Percentiles rank a stretch among this genome's conserved stretches.
Conservation (phyloP, 2,329 filamentous ascomycete species). For the Grosmannia huntii region DNA sequence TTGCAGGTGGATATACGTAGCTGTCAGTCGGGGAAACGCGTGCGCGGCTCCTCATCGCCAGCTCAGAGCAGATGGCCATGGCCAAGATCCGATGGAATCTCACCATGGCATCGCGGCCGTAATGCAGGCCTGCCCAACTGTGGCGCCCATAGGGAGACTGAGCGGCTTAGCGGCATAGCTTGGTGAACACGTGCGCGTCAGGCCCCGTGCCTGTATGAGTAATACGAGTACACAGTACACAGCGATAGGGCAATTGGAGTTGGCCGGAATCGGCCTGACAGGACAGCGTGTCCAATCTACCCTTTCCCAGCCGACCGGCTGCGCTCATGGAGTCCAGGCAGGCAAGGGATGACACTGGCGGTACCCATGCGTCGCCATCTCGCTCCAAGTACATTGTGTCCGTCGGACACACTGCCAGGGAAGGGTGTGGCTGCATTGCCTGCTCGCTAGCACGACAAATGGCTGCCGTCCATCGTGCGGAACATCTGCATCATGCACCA, state of each 20-base stretch:
- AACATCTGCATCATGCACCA: conserved; percentile 1
- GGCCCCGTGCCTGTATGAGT: background rate
- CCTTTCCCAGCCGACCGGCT: background rate
- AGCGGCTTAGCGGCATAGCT: background rate
- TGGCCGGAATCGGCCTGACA: background rate
- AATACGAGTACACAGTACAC: background rate
- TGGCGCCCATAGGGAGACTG: background rate
- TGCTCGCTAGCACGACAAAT: background rate
- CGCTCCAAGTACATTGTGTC: no score
- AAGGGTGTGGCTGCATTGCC: background rate
- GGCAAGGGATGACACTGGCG: background rate
- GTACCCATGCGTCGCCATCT: background rate
- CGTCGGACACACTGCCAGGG: background rate
- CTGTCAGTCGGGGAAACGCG: background rate
- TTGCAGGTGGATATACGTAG: background rate
- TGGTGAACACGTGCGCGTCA: background rate
- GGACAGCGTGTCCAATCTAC: background rate
- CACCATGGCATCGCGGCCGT: background rate
- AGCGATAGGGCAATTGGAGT: background rate
- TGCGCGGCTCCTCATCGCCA: background rate
- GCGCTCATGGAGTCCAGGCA: no score
- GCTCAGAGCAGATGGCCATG: background rate
- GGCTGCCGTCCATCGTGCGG: background rate
- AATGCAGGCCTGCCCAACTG: background rate
- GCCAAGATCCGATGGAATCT: background rate